These are phyloP conservation scores for Cyclocybe aegerita DNA, from an alignment of 768 basidiomycete species.

Conservation along the genomic window DNA sequence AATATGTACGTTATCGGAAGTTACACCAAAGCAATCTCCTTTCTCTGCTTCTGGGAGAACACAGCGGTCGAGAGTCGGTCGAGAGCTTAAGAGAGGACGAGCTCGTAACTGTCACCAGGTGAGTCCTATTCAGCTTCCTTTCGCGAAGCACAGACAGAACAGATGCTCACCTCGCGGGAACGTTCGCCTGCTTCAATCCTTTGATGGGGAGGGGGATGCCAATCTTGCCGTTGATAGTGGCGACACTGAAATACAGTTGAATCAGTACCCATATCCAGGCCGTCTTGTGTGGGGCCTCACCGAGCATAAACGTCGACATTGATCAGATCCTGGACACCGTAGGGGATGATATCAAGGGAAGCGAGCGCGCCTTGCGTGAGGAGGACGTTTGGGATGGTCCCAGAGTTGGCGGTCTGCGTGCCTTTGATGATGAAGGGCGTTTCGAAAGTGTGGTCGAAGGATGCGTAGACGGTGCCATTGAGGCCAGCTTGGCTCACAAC, in stretches of 20 bases:
- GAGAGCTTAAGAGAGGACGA: background rate
- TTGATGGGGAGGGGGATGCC: slow-evolving; percentile 33
- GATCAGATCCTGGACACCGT: slow-evolving; percentile 49
- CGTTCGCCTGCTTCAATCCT: slow-evolving; percentile 31
- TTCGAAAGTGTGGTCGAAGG: slow-evolving; percentile 56
- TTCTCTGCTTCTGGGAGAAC: no score
- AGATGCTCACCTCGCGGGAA: slow-evolving; percentile 29
- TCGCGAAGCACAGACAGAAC: background rate
- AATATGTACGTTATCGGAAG: no score
- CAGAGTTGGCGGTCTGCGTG: slow-evolving; percentile 52
- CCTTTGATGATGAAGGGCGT: slow-evolving; percentile 48
- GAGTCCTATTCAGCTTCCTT: background rate
- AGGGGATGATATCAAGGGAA: slow-evolving; percentile 53
- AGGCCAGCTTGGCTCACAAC: slow-evolving; percentile 44
- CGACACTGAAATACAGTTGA: slow-evolving; percentile 18
- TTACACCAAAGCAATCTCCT: no score
- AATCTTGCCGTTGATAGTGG: slow-evolving; percentile 28
- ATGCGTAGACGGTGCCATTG: slow-evolving; percentile 52
- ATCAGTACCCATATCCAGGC: background rate
- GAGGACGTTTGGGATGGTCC: slow-evolving; percentile 50
- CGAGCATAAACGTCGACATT: slow-evolving; percentile 34
- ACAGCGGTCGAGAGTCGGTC: no score
- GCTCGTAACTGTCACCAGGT: background rate
- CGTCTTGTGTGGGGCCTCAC: slow-evolving; percentile 20
- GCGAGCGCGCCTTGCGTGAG: slow-evolving; percentile 48